These are phyloP conservation scores for Pseudevernia furfuracea DNA, from an alignment of 495 filamentous ascomycete species.

Conservation along the genomic window DNA sequence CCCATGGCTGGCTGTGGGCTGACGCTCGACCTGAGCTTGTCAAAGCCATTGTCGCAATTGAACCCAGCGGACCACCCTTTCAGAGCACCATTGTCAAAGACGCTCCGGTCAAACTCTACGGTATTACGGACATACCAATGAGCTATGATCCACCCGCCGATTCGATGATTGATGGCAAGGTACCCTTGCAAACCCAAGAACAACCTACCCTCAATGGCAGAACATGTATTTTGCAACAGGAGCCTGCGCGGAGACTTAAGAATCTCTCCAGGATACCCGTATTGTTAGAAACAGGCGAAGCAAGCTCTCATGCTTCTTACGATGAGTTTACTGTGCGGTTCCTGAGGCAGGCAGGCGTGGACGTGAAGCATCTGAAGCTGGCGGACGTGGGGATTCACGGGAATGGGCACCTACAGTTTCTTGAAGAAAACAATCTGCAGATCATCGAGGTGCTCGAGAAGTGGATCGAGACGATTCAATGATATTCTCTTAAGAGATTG, in stretches of 20 bases:
- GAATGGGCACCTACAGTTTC: conserved; percentile 30
- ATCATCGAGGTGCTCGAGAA: conserved; percentile 21
- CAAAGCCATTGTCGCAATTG: conserved; percentile 29
- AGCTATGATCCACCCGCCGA: conserved; percentile 27
- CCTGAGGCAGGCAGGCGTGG: conserved; percentile 26
- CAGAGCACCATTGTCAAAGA: not conserved
- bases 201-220: conserved; percentile 12
- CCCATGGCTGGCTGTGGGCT: conserved; percentile 30
- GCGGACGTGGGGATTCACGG: conserved; percentile 28
- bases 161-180: conserved; percentile 10
- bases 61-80: conserved; percentile 24
- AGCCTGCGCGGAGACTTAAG: conserved; percentile 26
- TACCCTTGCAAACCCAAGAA: not conserved
- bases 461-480: conserved; percentile 10
- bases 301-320: conserved; percentile 29
- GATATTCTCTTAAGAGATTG: not conserved
- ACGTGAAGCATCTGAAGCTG: conserved; percentile 24
- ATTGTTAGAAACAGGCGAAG: conserved; percentile 28
- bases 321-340: conserved; percentile 29
- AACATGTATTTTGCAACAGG: conserved; percentile 22
- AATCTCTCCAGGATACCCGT: conserved; percentile 30
- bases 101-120: conserved; percentile 25
- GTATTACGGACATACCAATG: conserved; percentile 31
- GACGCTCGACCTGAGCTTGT: conserved; percentile 30
- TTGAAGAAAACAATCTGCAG: conserved; percentile 30